A percentile compares a stretch with the other conserved stretches of the same genome.
These are phyloP conservation scores for Melanogaster broomeanus DNA, from an alignment of 768 basidiomycete species.

Conservation along the genomic window DNA sequence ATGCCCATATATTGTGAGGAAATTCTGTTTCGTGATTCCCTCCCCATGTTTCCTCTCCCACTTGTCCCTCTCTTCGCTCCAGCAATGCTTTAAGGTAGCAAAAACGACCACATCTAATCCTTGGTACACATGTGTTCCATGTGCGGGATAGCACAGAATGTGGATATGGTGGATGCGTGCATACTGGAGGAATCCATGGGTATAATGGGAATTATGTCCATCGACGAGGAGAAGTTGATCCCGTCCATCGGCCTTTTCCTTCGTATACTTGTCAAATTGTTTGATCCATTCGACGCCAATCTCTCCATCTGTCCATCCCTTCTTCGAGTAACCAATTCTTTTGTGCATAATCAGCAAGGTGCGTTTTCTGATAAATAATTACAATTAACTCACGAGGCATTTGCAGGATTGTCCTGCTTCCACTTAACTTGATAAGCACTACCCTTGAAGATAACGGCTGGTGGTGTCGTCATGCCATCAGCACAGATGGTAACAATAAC, in stretches of 20 bases:
- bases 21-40: slow-evolving; percentile 34
- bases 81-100: slow-evolving; percentile 30
- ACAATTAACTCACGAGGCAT: slow-evolving; percentile 38
- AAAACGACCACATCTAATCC: slow-evolving; percentile 43
- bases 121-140: slow-evolving; percentile 46
- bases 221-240: slow-evolving; percentile 14
- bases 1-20: slow-evolving; percentile 35
- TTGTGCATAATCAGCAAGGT: slow-evolving; percentile 33
- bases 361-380: slow-evolving; percentile 13
- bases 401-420: too few species aligned
- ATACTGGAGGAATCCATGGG: slow-evolving; percentile 26
- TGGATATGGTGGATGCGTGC: slow-evolving; percentile 27
- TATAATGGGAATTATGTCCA: slow-evolving; percentile 29
- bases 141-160: slow-evolving; percentile 43
- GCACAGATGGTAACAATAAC: slow-evolving; percentile 25
- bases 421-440: too few species aligned
- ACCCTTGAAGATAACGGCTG: too few species aligned
- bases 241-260: slow-evolving; percentile 28
- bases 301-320: slow-evolving; percentile 30
- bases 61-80: slow-evolving; percentile 31
- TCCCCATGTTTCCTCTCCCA: slow-evolving; percentile 26
- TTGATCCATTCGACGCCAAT: slow-evolving; percentile 27
- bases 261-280: slow-evolving; percentile 33
- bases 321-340: slow-evolving; percentile 22
- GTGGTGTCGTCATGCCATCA: slow-evolving; percentile 17